Evolutionary conservation across 495 filamentous ascomycete species (phyloP).

Genomic region (Poronia punctata): DNA sequence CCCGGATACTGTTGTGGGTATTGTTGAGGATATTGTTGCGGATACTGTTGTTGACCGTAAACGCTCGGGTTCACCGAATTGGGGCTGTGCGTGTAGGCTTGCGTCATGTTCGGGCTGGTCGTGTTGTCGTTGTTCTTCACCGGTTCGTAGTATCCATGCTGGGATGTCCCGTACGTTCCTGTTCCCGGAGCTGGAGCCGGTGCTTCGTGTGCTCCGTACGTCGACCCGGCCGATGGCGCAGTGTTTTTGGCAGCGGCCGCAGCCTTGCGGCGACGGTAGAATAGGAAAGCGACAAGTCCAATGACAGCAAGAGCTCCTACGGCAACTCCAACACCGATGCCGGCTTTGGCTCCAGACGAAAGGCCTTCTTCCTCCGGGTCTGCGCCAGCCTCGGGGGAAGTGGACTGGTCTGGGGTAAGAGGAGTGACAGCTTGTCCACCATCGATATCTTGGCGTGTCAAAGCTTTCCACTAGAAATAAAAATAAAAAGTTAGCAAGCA

Average conservation of each 20-base stretch:
- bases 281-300: slow-evolving; percentile 29
- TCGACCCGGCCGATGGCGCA: not conserved
- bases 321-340: slow-evolving; percentile 35
- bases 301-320: slow-evolving; percentile 28
- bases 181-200: not conserved
- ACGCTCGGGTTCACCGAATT: not conserved
- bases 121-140: slow-evolving; percentile 10
- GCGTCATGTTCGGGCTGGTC: slow-evolving; percentile 10
- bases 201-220: not conserved
- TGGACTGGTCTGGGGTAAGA: slow-evolving; percentile 12
- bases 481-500: no score
- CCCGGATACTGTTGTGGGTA: slow-evolving; percentile 18
- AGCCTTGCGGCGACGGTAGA: slow-evolving; percentile 30
- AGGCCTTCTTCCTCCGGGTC: slow-evolving; percentile 20
- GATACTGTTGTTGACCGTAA: slow-evolving; percentile 11
- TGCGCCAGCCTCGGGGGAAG: not conserved
- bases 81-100: slow-evolving; percentile 6
- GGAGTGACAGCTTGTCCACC: slow-evolving; percentile 4
- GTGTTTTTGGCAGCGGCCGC: not conserved
- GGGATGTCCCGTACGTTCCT: slow-evolving; percentile 4
- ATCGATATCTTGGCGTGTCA: slow-evolving; percentile 12
- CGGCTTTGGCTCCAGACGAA: slow-evolving; percentile 34
- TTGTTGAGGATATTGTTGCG: slow-evolving; percentile 12
- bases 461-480: slow-evolving; percentile 29
- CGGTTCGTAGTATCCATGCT: slow-evolving; percentile 18